Evolutionary conservation across 2,329 filamentous ascomycete genomes (phyloP).

Genomic region (Alternaria brassicae): DNA sequence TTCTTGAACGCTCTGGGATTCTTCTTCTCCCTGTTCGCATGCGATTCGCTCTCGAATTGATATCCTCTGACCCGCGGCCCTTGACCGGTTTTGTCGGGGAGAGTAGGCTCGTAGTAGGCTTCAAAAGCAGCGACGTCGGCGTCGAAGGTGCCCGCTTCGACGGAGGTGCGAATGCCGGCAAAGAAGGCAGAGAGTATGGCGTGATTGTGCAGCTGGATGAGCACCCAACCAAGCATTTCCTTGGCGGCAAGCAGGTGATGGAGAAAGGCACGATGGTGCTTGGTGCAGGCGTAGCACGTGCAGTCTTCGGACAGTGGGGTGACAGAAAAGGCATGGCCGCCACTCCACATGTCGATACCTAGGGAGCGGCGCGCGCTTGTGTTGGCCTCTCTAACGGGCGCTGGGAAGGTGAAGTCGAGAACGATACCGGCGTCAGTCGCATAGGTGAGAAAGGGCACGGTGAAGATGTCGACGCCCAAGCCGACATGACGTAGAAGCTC

Average conservation of each 20-base stretch:
- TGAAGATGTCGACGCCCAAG: slow-evolving; percentile 80
- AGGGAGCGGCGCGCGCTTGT: slow-evolving; percentile 53
- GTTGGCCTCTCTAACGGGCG: slow-evolving; percentile 28
- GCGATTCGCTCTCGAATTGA: slow-evolving; percentile 42
- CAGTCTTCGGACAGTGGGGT: slow-evolving; percentile 69
- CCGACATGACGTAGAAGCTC: slow-evolving; percentile 77
- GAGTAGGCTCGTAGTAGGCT: slow-evolving; percentile 69
- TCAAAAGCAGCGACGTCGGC: slow-evolving; percentile 67
- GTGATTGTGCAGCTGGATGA: slow-evolving; percentile 93
- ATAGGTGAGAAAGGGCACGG: slow-evolving; percentile 74
- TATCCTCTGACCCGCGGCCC: slow-evolving; percentile 64
- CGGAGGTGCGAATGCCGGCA: slow-evolving; percentile 68
- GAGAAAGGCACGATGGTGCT: slow-evolving; percentile 85
- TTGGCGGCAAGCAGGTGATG: slow-evolving; percentile 87
- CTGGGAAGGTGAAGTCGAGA: slow-evolving; percentile 77
- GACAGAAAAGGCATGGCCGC: slow-evolving; percentile 65
- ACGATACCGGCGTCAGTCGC: slow-evolving; percentile 87
- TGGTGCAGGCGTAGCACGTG: slow-evolving; percentile 80
- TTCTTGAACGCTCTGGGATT: slow-evolving; percentile 44
- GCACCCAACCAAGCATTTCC: slow-evolving; percentile 95
- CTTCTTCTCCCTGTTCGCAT: slow-evolving; percentile 40
- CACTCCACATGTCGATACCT: slow-evolving; percentile 79
- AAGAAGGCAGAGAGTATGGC: slow-evolving; percentile 77
- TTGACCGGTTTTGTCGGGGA: slow-evolving; percentile 77
- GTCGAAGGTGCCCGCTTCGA: slow-evolving; percentile 64